These are phyloP conservation scores for Prunus dulcis DNA, from an alignment of 306 rosid species.

Conservation along the genomic window DNA sequence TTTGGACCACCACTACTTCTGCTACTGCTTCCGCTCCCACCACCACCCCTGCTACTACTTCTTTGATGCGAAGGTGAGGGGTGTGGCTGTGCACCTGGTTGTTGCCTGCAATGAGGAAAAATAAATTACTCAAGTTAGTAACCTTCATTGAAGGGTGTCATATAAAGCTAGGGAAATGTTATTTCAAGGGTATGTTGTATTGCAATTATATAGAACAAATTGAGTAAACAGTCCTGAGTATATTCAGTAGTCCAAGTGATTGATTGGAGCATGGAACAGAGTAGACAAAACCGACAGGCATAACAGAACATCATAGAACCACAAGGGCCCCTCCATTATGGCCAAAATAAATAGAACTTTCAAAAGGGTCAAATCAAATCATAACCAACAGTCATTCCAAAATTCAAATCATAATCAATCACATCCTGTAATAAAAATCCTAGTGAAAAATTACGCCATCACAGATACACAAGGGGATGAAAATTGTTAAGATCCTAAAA, in stretches of 20 bases:
- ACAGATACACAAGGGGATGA: background rate
- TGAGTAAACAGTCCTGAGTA: background rate
- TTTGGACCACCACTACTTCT: slow-evolving; percentile 52
- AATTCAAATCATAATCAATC: background rate
- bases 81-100: slow-evolving; percentile 56
- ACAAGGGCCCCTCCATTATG: background rate
- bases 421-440: background rate
- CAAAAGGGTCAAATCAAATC: background rate
- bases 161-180: background rate
- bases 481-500: background rate
- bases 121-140: slow-evolving; percentile 10
- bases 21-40: slow-evolving; percentile 47
- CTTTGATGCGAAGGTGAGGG: slow-evolving; percentile 56
- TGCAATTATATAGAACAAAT: background rate
- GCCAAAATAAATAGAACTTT: background rate
- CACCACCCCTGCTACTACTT: slow-evolving; percentile 42
- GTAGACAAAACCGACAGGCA: background rate
- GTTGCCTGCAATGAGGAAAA: slow-evolving; percentile 62
- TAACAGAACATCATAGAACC: background rate
- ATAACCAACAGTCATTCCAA: background rate
- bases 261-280: background rate
- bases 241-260: background rate
- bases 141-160: slow-evolving; percentile 1
- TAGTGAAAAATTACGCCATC: background rate
- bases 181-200: background rate